A percentile compares a stretch with the other conserved stretches of the same genome.
phyloP scores from a whole-genome alignment of 345 rosid species.

The Aquilaria malaccensis region DNA sequence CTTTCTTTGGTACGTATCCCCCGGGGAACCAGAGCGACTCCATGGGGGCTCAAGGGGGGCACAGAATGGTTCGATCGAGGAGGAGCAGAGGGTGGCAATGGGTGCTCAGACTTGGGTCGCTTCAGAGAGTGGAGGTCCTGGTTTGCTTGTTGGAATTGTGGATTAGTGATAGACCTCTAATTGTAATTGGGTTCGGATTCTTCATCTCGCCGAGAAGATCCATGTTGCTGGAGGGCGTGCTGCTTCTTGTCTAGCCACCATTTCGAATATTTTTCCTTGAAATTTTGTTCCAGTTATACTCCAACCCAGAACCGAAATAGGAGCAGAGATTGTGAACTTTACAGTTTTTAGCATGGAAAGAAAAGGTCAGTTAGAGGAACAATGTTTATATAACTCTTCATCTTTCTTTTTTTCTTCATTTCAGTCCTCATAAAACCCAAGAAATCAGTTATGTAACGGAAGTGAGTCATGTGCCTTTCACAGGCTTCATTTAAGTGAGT shows the following conservation, averaged over 20 bases:
- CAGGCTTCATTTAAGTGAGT: too few species aligned
- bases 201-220: slow-evolving; percentile 48
- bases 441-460: too few species aligned
- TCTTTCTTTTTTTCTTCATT: too few species aligned
- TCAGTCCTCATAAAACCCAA: too few species aligned
- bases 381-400: too few species aligned
- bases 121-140: slow-evolving; percentile 12
- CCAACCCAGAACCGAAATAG: too few species aligned
- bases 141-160: neutral
- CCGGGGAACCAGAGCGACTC: slow-evolving; percentile 48
- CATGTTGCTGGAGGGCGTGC: slow-evolving; percentile 15
- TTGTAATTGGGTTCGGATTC: slow-evolving; percentile 21
- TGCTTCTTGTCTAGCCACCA: too few species aligned
- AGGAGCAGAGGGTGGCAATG: neutral
- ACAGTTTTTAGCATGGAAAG: too few species aligned
- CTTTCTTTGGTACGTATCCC: slow-evolving; percentile 58
- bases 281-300: too few species aligned
- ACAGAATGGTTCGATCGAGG: neutral
- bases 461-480: too few species aligned
- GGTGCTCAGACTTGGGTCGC: slow-evolving; percentile 20
- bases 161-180: neutral
- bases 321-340: too few species aligned
- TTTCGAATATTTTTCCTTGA: too few species aligned
- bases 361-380: rapidly evolving
- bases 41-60: neutral